Evolutionary conservation across 257 asterid species (phyloP).

Genomic region (Ilex aquifolium): DNA sequence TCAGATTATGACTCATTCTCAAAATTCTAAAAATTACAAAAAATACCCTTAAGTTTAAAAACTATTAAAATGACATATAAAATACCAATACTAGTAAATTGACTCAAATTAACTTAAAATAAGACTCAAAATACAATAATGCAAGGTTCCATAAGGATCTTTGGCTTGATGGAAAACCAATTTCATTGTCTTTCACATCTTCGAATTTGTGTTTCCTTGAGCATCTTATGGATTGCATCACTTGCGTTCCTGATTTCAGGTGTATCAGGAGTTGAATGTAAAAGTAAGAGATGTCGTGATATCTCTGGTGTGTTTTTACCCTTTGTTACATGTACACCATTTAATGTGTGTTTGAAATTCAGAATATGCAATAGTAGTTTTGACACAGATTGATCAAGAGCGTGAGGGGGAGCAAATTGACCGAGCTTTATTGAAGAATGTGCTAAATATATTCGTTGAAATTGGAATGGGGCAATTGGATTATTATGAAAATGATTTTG

Average conservation of each 20-base stretch:
- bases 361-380: conserved; percentile 7
- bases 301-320: conserved; percentile 57
- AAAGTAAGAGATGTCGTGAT: conserved; percentile 94
- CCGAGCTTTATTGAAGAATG: conserved; percentile 84
- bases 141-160: no score
- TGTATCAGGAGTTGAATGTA: conserved; percentile 67
- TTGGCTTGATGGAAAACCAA: no score
- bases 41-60: no score
- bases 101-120: no score
- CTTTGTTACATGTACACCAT: conserved; percentile 2
- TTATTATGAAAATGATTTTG: conserved; percentile 78
- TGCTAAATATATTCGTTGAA: conserved; percentile 91
- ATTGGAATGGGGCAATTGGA: conserved; percentile 96
- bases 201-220: no score
- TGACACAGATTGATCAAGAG: conserved; percentile 81
- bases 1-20: no score
- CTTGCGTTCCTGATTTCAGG: conserved; percentile 50
- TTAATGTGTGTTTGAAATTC: background rate
- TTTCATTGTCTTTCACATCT: no score
- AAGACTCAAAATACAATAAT: no score
- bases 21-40: no score
- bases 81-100: no score
- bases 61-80: no score
- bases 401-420: conserved; percentile 98
- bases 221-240: no score